Percentiles rank a stretch among this genome's conserved stretches.
Evolutionary conservation across 768 basidiomycete genomes (phyloP).

Genomic region (Saitozyma sp.): DNA sequence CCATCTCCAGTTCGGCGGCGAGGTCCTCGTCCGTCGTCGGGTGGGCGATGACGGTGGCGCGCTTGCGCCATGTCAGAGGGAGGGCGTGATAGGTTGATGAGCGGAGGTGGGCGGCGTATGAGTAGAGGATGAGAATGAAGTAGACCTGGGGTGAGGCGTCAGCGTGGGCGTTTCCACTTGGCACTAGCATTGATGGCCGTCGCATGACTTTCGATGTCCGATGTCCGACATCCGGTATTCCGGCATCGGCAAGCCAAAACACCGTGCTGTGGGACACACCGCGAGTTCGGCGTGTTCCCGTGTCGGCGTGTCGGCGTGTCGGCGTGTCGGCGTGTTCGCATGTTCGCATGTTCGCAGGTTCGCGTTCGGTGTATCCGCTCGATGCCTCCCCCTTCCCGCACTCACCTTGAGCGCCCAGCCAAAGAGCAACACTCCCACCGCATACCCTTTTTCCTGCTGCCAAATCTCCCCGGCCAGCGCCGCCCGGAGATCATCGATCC

Average conservation of each 20-base stretch:
- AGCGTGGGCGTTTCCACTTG: too few species aligned
- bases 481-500: slow-evolving; percentile 67
- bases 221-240: neutral
- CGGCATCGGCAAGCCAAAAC: neutral
- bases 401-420: slow-evolving; percentile 57
- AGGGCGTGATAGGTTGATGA: slow-evolving; percentile 85
- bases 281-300: too few species aligned
- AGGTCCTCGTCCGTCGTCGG: slow-evolving; percentile 34
- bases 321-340: too few species aligned
- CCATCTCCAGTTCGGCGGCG: slow-evolving; percentile 23
- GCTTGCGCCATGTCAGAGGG: slow-evolving; percentile 54
- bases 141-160: slow-evolving; percentile 64
- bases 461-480: slow-evolving; percentile 78
- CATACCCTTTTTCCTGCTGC: slow-evolving; percentile 83
- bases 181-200: too few species aligned
- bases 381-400: neutral
- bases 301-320: too few species aligned
- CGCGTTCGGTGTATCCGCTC: neutral
- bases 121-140: slow-evolving; percentile 85
- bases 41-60: slow-evolving; percentile 34
- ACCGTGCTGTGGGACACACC: neutral
- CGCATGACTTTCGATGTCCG: too few species aligned
- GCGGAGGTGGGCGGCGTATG: slow-evolving; percentile 87
- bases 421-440: slow-evolving; percentile 69
- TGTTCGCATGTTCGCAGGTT: too few species aligned